A percentile compares a stretch with the other conserved stretches of the same genome.
Evolutionary conservation across 257 asterid genomes (phyloP).

Genomic region (Capsicum rhomboideum): DNA sequence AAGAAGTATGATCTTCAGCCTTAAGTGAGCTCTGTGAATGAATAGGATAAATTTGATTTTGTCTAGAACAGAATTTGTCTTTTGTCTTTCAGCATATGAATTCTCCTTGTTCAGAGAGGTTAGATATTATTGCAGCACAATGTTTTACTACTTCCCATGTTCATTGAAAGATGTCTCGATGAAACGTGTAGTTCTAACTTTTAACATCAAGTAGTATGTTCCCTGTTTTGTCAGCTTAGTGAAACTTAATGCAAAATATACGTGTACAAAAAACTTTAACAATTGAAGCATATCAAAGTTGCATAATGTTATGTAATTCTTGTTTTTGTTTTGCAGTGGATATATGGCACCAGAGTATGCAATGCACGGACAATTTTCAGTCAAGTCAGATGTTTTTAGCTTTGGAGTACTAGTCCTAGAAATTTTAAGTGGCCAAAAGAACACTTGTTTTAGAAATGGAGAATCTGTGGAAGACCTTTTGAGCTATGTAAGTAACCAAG

Average conservation of each 20-base stretch:
- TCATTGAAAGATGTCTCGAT: neutral
- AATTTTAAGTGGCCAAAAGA: neutral
- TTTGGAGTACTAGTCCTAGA: constrained; percentile 19
- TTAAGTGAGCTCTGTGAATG: too few species aligned
- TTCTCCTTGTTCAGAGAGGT: too few species aligned
- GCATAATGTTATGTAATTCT: neutral
- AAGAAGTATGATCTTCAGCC: too few species aligned
- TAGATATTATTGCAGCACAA: too few species aligned
- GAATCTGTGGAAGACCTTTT: constrained; percentile 1
- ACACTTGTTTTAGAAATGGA: neutral
- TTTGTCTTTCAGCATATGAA: too few species aligned
- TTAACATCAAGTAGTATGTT: neutral
- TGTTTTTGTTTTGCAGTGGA: constrained; percentile 11
- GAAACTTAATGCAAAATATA: neutral
- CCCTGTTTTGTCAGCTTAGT: neutral
- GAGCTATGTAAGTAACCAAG: neutral
- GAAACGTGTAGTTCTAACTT: neutral
- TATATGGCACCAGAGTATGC: constrained; percentile 21
- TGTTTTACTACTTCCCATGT: neutral
- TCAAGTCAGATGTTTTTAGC: constrained; percentile 15
- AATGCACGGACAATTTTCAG: neutral
- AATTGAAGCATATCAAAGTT: neutral
- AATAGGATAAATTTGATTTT: neutral
- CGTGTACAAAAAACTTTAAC: neutral
- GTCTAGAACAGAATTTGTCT: too few species aligned